Conservation (phyloP, 1,284 basidiomycete genomes). For the Ganoderma leucocontextum region DNA sequence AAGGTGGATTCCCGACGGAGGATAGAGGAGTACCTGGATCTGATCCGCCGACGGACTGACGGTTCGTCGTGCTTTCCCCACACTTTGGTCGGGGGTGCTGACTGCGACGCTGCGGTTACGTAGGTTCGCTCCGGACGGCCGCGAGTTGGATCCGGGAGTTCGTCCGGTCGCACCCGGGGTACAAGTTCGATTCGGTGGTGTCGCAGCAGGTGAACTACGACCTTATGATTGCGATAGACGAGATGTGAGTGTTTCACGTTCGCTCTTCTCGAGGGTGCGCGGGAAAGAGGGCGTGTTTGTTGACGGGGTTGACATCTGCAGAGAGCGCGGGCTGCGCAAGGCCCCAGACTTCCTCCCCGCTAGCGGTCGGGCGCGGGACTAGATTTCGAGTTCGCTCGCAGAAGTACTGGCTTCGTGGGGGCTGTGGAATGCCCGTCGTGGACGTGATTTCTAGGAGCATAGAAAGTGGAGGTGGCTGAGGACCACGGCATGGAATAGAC, state of each 20-base stretch:
- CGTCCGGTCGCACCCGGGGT: slow-evolving; percentile 88
- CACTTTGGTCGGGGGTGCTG: neutral
- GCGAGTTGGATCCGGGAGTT: slow-evolving; percentile 96
- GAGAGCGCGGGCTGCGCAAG: slow-evolving; percentile 38
- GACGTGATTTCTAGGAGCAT: neutral
- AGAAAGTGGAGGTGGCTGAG: neutral
- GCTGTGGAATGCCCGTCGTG: neutral
- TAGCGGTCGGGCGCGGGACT: slow-evolving; percentile 16
- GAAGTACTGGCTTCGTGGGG: neutral
- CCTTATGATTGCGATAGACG: slow-evolving; percentile 89
- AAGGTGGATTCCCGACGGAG: slow-evolving; percentile 68
- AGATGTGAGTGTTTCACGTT: slow-evolving; percentile 69
- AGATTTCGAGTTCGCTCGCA: neutral
- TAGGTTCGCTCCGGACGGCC: slow-evolving; percentile 87
- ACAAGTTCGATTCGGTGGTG: slow-evolving; percentile 92
- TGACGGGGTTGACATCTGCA: slow-evolving; percentile 15
- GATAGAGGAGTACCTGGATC: slow-evolving; percentile 82
- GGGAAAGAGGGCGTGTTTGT: neutral
- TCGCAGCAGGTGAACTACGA: slow-evolving; percentile 95
- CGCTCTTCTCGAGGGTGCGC: neutral
- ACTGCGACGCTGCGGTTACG: neutral
- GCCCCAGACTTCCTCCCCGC: slow-evolving; percentile 36
- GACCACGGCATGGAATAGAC: neutral
- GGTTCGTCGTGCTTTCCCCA: slow-evolving; percentile 57
- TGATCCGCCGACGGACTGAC: slow-evolving; percentile 82